Conservation (phyloP, 164 flowering plant genomes). For the Vitis rupestris region DNA sequence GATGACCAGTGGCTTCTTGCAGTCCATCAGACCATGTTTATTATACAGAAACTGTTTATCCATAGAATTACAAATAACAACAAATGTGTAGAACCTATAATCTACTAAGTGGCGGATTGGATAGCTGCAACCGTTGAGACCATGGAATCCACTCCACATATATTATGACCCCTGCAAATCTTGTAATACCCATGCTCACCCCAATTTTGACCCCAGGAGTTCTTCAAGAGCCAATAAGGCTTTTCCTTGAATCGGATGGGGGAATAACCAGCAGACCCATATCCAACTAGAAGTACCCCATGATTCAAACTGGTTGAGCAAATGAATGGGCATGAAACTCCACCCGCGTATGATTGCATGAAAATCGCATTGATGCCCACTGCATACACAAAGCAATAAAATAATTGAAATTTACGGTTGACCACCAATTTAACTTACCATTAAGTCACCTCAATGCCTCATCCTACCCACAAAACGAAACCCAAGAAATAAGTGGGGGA, state of each 20-base stretch:
- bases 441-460: neutral
- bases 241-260: constrained; percentile 62
- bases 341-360: constrained; percentile 68
- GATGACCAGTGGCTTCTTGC: too few relatives aligned
- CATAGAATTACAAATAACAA: too few relatives aligned
- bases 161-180: constrained; percentile 59
- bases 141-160: constrained; percentile 71
- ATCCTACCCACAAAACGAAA: neutral
- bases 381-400: constrained; percentile 24
- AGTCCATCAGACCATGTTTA: too few relatives aligned
- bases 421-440: neutral
- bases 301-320: constrained; percentile 57
- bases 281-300: constrained; percentile 72
- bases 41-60: too few relatives aligned
- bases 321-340: constrained; percentile 73
- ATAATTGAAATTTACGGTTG: neutral
- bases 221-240: constrained; percentile 74
- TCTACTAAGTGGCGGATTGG: constrained; percentile 15
- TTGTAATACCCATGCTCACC: constrained; percentile 69
- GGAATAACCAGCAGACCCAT: constrained; percentile 56
- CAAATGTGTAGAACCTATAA: neutral
- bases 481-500: neutral
- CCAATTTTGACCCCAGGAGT: constrained; percentile 75
- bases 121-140: constrained; percentile 63
- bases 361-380: constrained; percentile 72